Evolutionary conservation across 2,329 filamentous ascomycete species (phyloP).

Genomic region (Anisogramma anomala): DNA sequence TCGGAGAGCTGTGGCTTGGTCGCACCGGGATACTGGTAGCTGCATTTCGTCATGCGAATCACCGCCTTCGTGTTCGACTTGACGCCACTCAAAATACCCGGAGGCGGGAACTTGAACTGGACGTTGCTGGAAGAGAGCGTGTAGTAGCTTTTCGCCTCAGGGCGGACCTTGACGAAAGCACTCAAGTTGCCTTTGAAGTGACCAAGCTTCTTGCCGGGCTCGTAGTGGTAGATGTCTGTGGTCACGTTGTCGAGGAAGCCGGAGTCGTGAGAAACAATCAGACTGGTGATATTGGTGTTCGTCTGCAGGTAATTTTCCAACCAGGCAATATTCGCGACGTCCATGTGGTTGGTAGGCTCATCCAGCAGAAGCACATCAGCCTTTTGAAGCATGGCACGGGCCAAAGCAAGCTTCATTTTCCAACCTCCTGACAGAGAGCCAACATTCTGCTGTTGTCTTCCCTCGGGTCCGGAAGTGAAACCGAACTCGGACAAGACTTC

Average conservation of each 20-base stretch:
- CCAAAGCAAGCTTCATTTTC: constrained; percentile 99
- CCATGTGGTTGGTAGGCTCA: constrained; percentile 97
- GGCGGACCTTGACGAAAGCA: constrained; percentile 76
- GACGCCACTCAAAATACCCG: constrained; percentile 86
- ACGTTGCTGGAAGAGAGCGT: constrained; percentile 79
- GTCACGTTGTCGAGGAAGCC: constrained; percentile 94
- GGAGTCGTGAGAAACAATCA: constrained; percentile 98
- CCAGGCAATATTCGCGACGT: constrained; percentile 94
- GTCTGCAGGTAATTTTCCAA: constrained; percentile 87
- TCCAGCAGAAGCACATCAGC: constrained; percentile 95
- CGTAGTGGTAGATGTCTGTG: constrained; percentile 98
- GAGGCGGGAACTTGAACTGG: constrained; percentile 96
- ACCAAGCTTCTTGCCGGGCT: constrained; percentile 83
- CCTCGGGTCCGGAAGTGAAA: constrained; percentile 81
- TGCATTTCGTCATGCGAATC: constrained; percentile 84
- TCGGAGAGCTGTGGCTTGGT: constrained; percentile 78
- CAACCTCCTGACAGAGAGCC: constrained; percentile 94
- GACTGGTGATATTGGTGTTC: constrained; percentile 91
- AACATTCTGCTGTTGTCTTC: constrained; percentile 78
- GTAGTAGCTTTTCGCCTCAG: constrained; percentile 97
- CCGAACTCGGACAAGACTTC: constrained; percentile 82
- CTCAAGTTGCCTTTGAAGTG: constrained; percentile 75
- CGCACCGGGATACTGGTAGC: constrained; percentile 85
- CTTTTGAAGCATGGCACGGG: constrained; percentile 89
- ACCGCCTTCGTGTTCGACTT: constrained; percentile 92